Base-by-base conservation (phyloP, 2,329 filamentous ascomycete genomes). In the Penicillium sp. region DNA sequence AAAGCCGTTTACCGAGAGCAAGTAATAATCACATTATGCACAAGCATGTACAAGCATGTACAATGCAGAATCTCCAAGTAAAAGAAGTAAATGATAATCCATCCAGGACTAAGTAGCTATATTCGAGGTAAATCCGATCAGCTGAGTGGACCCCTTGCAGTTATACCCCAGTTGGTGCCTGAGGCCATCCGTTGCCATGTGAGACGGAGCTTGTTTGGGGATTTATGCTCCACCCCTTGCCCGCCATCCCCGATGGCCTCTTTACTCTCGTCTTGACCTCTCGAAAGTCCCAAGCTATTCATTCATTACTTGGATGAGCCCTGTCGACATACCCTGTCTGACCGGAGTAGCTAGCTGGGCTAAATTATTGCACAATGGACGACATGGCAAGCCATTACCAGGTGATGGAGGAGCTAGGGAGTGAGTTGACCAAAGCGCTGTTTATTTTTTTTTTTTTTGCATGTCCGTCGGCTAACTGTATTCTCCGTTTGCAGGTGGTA, bases 351-450 rank as follows among this genome's bases (percentile, higher is more conserved):
- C 53, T 57, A 62, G 51, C 53, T 62, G 58, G 50, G 50, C 59
- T 55, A 53, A 61, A 60, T 63, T 53, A 47, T 59, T 61, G 57
- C 63, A 49, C 62, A 70, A 72, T 77, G 75, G 77, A 75, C 57
- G 76, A 77, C 58, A 88, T 96, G 81, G 90, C 93, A 68, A 87
- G 88, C 71, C 89, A 90, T 73, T 99, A 96, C 77, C 90, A 96
- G 78, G 90, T 97, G 74, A 84, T 97, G 70, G 93, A 97, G 82
- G 94, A 97, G 81, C 83, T 97, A 70, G 93, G 93, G 71, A 93
- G 93, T 96, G 81, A 80, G 90, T 86, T 60, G 49, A 48, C 35
- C 27, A 31, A 53, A 29, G 29, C 31, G n/a, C 29, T 15, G 41
- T 15, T 21, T 35, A 6, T 17, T 13, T n/a, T 38, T 55, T n/a